Evolutionary conservation across 106 monocot genomes (phyloP).

Genomic region (Allium sativum): DNA sequence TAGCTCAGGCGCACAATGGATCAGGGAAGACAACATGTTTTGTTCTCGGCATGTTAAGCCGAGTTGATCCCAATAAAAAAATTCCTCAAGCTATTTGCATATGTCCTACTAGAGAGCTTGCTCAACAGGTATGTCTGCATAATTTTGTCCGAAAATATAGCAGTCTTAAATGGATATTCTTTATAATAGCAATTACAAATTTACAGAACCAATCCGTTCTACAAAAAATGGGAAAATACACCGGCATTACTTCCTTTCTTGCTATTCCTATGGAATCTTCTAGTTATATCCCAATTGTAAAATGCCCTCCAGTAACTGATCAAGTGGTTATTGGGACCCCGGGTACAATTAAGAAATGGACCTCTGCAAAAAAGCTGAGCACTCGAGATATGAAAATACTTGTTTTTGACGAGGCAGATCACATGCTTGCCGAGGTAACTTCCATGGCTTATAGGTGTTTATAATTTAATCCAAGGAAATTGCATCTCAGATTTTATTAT

Average conservation of each 20-base stretch:
- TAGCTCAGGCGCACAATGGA: conserved; percentile 96
- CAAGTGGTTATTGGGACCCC: conserved; percentile 95
- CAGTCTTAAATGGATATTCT: not conserved
- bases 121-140: conserved; percentile 36
- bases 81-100: conserved; percentile 84
- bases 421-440: conserved; percentile 80
- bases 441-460: not conserved
- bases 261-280: conserved; percentile 65
- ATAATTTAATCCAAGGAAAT: not conserved
- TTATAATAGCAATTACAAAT: not conserved
- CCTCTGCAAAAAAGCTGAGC: conserved; percentile 48
- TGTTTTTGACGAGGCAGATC: conserved; percentile 96
- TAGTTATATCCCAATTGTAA: conserved; percentile 42
- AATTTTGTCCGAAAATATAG: not conserved
- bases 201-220: conserved; percentile 76
- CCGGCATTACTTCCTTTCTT: conserved; percentile 71
- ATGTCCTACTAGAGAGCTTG: conserved; percentile 86
- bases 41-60: conserved; percentile 91
- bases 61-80: conserved; percentile 59
- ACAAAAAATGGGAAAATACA: conserved; percentile 78
- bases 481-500: not conserved
- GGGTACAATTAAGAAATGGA: conserved; percentile 89
- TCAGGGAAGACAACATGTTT: conserved; percentile 96
- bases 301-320: conserved; percentile 62
- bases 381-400: conserved; percentile 69